Evolutionary conservation across 2,329 filamentous ascomycete genomes (phyloP), one percentile per base, ranked within the genome.

Genomic region (Phialophora verrucosa): DNA sequence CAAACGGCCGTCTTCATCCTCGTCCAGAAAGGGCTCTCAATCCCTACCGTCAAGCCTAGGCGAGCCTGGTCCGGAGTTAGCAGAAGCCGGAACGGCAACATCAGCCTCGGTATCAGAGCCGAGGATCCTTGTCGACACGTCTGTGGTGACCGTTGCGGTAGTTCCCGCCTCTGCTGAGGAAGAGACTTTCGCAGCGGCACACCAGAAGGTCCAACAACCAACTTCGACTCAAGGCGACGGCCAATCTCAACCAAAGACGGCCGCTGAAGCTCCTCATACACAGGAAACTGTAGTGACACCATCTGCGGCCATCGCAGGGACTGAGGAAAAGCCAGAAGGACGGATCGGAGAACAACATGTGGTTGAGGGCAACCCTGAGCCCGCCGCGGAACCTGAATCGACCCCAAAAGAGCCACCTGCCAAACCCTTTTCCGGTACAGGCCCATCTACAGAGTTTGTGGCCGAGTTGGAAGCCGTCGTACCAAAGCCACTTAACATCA

Each of bases 381-480:
- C 38, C 38, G 3, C 38, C 38, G 20, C 58, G n/a, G 20, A 32
- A 4, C 29, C 44, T 12, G 27, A 53, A 23, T 14, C 50, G 29
- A 17, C 20, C 3, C 25, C 14, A 7, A 25, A 31, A 32, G 53
- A 59, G 12, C 7, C 12, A 23, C 1, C 38, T 50, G 20, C 1
- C 38, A 27, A 23, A 35, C 8, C 42, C 58, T 20, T 25, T 35
- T 35, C 63, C 42, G 17, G 20, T 17, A 12, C 31, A 35, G 42
- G 23, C 47, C n/a, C 53, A 47, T 32, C 44, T 20, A 69, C 27
- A 44, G 56, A 70, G 32, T 69, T 67, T 50, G 58, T 70, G 35
- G 71, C 70, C 20, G 71, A 73, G 63, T 59, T 73, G 42, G 71
- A 72, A 61, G 71, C 67, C 20, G 27, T 25, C n/a, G 64, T 67